Base-by-base conservation (phyloP, 805 yeast species). In the Sugiyamaella mastotermitis region DNA sequence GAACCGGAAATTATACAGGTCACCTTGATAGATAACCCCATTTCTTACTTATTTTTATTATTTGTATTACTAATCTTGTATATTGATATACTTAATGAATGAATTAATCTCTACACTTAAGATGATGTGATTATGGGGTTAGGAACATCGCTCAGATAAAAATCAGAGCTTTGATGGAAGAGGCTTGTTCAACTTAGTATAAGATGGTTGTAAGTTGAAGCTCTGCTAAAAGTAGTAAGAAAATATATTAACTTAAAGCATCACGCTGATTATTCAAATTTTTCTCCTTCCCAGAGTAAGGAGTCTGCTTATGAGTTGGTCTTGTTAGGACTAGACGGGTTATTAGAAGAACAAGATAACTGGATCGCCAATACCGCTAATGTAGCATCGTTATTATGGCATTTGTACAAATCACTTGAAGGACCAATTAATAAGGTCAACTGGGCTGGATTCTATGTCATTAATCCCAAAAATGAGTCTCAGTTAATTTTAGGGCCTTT, bases 301-400 rank as follows among this genome's bases (percentile, higher is more conserved):
- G 55, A 57, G 19, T 90, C 83, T 36, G 65, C 75, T 4, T 68
- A 87, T 15, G 74, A 77, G 40, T 65, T 64, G 41, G 61, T 84
- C 3, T 35, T 83, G 1, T 71, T 65, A 33, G 74, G 86, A 1
- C 83, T 83, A 49, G 65, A 67, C 32, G 87, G 90, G 0, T 65
- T 90, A 11, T 61, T 78, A 1, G 64, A 55, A 1, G 85, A 68
- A 6, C 83, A 80, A 42, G 55, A 63, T 22, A 83, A 85, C 61
- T 88, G 96, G 96, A 88, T 90, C 3, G 78, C 94, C 46, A 90
- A 92, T 54, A 62, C 87, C 23, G 75, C 97, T 19, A 90, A 90
- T 53, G 81, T 90, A 26, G 71, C 95, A 5, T 83, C 96, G 3
- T 66, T 90, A 41, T 48, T 92, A 35, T 90, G 96, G 95, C 80